Evolutionary conservation across 805 yeast species (phyloP).

Genomic region (Pichia rugopelliculosa): DNA sequence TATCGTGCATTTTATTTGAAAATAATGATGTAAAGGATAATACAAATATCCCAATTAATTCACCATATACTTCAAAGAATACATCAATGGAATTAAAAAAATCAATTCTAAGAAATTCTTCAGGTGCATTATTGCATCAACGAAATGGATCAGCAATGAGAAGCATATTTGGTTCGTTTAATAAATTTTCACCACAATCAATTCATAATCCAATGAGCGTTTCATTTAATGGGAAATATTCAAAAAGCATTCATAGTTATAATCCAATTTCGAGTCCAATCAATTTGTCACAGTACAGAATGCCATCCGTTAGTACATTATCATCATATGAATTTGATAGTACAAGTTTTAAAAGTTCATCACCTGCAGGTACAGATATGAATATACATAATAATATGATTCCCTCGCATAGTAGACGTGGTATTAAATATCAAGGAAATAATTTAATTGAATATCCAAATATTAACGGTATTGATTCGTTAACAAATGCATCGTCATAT

Average conservation of each 20-base stretch:
- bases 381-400: not conserved
- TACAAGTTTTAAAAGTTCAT: constrained; percentile 20
- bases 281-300: constrained; percentile 5
- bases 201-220: constrained; percentile 9
- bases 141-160: not conserved
- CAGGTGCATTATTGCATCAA: not conserved
- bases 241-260: constrained; percentile 9
- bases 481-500: not conserved
- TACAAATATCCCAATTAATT: constrained; percentile 37
- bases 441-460: not conserved
- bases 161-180: not conserved
- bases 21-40: constrained; percentile 24
- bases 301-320: constrained; percentile 21
- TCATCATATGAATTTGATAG: constrained; percentile 19
- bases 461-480: not conserved
- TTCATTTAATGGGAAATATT: constrained; percentile 14
- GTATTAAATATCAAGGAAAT: constrained; percentile 16
- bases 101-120: not conserved
- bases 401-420: constrained; percentile 21
- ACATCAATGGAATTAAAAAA: not conserved
- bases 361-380: constrained; percentile 18
- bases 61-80: constrained; percentile 31
- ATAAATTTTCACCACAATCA: not conserved
- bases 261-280: constrained; percentile 7
- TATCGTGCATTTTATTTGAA: constrained; percentile 63